These are phyloP conservation scores for Aristolochia fimbriata DNA, from an alignment of 164 flowering plant species.

Conservation along the genomic window DNA sequence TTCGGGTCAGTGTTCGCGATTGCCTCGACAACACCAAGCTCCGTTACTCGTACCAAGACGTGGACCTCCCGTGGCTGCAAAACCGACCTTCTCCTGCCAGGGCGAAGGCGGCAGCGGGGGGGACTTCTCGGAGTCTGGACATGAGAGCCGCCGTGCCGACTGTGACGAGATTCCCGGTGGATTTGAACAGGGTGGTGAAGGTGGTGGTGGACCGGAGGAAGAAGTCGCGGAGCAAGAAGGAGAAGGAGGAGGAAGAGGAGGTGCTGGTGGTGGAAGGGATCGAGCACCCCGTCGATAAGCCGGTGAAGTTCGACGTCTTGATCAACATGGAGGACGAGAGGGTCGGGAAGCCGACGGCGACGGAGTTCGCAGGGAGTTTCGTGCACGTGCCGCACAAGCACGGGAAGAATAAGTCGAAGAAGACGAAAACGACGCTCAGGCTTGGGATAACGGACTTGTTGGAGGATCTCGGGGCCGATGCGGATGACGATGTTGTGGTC, in stretches of 20 bases:
- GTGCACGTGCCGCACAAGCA: slow-evolving; percentile 35
- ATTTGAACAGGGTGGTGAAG: slow-evolving; percentile 5
- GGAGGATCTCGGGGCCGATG: slow-evolving; percentile 48
- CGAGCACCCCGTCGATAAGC: slow-evolving; percentile 21
- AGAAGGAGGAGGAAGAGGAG: slow-evolving; percentile 52
- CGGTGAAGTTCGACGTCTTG: slow-evolving; percentile 49
- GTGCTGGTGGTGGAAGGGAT: slow-evolving; percentile 38
- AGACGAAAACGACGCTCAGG: slow-evolving; percentile 24
- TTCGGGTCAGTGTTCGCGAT: slow-evolving; percentile 23
- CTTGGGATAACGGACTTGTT: slow-evolving; percentile 38
- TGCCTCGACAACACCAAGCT: slow-evolving; percentile 26
- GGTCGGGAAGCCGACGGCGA: slow-evolving; percentile 14
- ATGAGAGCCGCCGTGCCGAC: slow-evolving; percentile 22
- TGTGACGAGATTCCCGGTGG: slow-evolving; percentile 2
- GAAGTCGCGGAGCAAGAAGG: slow-evolving; percentile 35
- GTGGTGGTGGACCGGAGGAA: slow-evolving; percentile 31
- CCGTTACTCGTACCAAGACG: slow-evolving; percentile 38
- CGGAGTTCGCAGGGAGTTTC: slow-evolving; percentile 54
- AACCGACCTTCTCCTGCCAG: slow-evolving; percentile 6
- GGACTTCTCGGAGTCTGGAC: no score
- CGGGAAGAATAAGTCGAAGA: slow-evolving; percentile 18
- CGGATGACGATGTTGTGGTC: slow-evolving; percentile 13
- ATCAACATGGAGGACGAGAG: slow-evolving; percentile 35
- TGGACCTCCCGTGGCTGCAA: slow-evolving; percentile 36
- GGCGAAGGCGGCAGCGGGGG: slow-evolving; percentile 12